Base-by-base conservation (phyloP, 768 basidiomycete genomes). In the Kwoniella dejecticola region DNA sequence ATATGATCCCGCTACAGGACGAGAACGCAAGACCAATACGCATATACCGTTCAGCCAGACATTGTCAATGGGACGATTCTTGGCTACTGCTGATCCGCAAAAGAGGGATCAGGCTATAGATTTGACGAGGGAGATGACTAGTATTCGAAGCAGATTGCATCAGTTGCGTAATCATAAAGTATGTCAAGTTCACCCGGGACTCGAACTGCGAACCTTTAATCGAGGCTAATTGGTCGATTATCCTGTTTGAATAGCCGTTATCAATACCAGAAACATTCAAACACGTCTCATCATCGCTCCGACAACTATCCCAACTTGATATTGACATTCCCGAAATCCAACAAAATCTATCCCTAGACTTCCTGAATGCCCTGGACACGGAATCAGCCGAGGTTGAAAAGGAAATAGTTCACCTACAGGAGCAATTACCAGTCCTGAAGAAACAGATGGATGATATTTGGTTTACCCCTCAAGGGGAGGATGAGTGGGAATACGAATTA, bases 11-110 rank as follows among this genome's bases (percentile, higher is more conserved):
- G 88, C 91, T 67, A 91, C 89, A 0, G 83, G 91, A 57, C 89
- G 93, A 66, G 88, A 92, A 15, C 92, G 90, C 82, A 99, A 99
- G 79, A 92, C 90, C 4, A 95, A 99, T 73, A 92, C 91, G 3
- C 95, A 92, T 77, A 88, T 99, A 66, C 89, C 87, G 70, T 96
- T 95, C 74, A 86, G 83, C 17, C 89, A 93, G 78, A 89, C 86
- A 10, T 82, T 99, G 13, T 88, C 85, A 72, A 86, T 98, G 85
- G 93, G 96, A 77, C 87, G 96, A 13, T 99, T 94, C 82, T 81
- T 95, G 48, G 88, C 90, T 62, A 84, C 82, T 48, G 88, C 86
- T 2, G 84, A 89, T 70, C 82, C 84, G 0, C 81, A 83, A 62
- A 92, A 90, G 83, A 88, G 86, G 70, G 82, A 83, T 17, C 83